Conservation (phyloP, 140 eudicot species). For the Erigeron philadelphicus region DNA sequence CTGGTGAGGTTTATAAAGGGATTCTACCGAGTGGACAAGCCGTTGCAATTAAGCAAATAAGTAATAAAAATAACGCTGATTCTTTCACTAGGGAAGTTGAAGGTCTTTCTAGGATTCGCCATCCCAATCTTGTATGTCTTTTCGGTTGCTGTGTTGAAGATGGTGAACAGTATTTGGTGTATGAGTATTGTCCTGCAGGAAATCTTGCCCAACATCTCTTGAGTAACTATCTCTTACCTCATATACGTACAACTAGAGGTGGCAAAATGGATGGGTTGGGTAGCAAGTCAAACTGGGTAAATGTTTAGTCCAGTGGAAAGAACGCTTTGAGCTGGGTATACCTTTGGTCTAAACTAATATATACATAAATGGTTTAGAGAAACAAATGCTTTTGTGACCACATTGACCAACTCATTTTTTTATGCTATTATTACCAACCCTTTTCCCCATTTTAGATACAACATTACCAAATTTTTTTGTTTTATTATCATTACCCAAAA, state of each 20-base stretch:
- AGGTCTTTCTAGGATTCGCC: conserved; percentile 64
- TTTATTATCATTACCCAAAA: neutral
- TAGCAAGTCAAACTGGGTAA: neutral
- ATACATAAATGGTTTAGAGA: neutral
- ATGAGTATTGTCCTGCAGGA: conserved; percentile 66
- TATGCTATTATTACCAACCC: neutral
- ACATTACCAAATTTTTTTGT: neutral
- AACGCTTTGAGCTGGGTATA: too few relatives aligned
- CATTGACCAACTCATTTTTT: neutral
- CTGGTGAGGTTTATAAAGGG: conserved; percentile 69
- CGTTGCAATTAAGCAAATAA: conserved; percentile 67
- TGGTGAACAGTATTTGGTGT: conserved; percentile 65
- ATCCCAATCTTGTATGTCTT: conserved; percentile 70
- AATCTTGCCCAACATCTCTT: conserved; percentile 67
- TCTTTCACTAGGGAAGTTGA: conserved; percentile 64
- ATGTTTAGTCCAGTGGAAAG: too few relatives aligned
- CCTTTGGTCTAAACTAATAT: too few relatives aligned
- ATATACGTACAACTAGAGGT: neutral
- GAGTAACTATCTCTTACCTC: conserved; percentile 26
- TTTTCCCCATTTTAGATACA: neutral
- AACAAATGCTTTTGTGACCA: neutral
- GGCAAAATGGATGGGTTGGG: neutral
- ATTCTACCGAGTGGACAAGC: conserved; percentile 72
- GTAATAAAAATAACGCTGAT: conserved; percentile 51
- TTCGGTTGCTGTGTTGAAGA: conserved; percentile 72